phyloP scores from a whole-genome alignment of 73 alveolate species.

The Paramecium primaurelia region DNA sequence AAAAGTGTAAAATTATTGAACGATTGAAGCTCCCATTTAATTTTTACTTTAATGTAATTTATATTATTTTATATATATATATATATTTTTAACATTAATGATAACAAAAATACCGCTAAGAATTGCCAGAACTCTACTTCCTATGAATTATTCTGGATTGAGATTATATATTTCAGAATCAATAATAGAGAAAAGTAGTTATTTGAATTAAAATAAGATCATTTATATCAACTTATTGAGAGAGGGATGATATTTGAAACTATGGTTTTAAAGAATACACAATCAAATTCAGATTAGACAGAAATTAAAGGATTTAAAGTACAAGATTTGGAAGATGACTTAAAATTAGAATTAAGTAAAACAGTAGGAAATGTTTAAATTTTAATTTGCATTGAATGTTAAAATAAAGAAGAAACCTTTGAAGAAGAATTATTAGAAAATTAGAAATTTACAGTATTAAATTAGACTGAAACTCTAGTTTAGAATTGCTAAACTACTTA shows the following conservation, averaged over 20 bases:
- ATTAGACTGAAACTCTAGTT: neutral
- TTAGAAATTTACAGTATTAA: neutral
- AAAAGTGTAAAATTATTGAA: neutral
- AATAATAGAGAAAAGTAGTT: neutral
- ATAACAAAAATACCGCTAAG: neutral
- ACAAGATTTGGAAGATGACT: conserved; percentile 15
- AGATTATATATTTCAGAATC: neutral
- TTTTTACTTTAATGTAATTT: neutral
- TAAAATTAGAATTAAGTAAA: conserved; percentile 40
- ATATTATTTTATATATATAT: neutral
- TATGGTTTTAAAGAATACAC: neutral
- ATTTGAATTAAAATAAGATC: neutral
- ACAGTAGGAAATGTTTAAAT: conserved; percentile 37
- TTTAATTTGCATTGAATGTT: conserved; percentile 3
- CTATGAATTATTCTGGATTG: neutral
- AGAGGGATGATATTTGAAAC: neutral
- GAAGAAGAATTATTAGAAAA: neutral
- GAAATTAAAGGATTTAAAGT: conserved; percentile 44
- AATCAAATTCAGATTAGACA: conserved; percentile 8
- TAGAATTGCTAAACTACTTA: neutral
- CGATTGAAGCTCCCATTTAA: neutral
- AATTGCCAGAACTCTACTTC: neutral
- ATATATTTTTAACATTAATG: neutral
- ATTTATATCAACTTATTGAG: neutral
- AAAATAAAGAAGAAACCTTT: conserved; percentile 3